These are phyloP conservation scores for Trypanosoma congolense DNA, from an alignment of 208 protist species.

Conservation along the genomic window DNA sequence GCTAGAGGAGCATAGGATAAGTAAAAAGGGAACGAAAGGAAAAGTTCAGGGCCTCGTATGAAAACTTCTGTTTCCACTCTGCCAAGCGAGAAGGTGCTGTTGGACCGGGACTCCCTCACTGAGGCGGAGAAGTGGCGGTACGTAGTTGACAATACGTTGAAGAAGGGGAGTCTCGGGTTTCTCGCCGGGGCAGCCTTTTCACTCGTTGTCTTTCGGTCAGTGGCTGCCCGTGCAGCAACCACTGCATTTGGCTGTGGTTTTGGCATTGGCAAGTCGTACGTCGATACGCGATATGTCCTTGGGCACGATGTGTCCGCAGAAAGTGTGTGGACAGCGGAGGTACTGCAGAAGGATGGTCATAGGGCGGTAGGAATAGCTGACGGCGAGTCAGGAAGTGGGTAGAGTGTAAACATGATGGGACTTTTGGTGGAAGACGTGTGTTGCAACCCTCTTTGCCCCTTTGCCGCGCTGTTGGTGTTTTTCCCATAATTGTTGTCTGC, in stretches of 20 bases:
- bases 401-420: neutral
- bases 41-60: too few species aligned
- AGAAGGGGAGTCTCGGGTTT: slow-evolving; percentile 70
- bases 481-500: too few species aligned
- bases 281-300: slow-evolving; percentile 80
- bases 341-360: slow-evolving; percentile 18
- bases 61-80: slow-evolving; percentile 13
- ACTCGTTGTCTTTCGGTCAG: slow-evolving; percentile 63
- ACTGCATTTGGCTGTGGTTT: slow-evolving; percentile 70
- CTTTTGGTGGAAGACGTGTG: too few species aligned
- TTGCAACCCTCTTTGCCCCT: too few species aligned
- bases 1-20: too few species aligned
- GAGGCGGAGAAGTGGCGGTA: slow-evolving; percentile 78
- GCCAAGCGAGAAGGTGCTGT: slow-evolving; percentile 23
- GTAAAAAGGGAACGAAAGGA: too few species aligned
- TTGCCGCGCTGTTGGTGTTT: too few species aligned
- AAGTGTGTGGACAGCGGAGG: slow-evolving; percentile 61
- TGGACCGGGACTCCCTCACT: slow-evolving; percentile 60
- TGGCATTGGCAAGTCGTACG: slow-evolving; percentile 80
- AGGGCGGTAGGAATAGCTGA: neutral
- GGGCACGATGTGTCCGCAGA: slow-evolving; percentile 73
- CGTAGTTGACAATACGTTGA: slow-evolving; percentile 73
- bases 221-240: slow-evolving; percentile 39
- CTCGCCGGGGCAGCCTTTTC: slow-evolving; percentile 54
- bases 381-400: neutral